phyloP scores from a whole-genome alignment of 768 basidiomycete genomes.

The Suillus brevipes region DNA sequence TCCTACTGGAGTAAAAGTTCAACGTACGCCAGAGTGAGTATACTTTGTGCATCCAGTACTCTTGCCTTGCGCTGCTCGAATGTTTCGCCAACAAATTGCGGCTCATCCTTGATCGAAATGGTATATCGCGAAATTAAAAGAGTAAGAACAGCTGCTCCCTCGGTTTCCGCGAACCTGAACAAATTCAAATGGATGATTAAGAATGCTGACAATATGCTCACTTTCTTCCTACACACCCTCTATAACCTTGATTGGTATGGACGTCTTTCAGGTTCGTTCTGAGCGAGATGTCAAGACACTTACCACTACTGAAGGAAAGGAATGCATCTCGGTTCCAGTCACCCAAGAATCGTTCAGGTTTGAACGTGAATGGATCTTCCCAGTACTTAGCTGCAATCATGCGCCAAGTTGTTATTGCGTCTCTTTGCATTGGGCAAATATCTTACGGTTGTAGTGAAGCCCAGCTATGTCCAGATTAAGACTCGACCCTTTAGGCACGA shows the following conservation, averaged over 20 bases:
- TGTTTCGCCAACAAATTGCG: conserved; percentile 46
- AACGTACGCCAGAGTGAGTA: conserved; percentile 48
- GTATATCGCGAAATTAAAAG: conserved; percentile 47
- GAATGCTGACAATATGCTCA: conserved; percentile 15
- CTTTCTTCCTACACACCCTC: conserved; percentile 48
- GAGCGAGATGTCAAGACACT: conserved; percentile 4
- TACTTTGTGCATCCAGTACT: conserved; percentile 36
- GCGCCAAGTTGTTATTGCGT: neutral
- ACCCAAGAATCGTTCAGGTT: conserved; percentile 48
- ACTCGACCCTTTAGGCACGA: conserved; percentile 43
- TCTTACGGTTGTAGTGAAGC: conserved; percentile 53
- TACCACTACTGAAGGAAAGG: conserved; percentile 50
- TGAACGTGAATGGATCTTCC: conserved; percentile 38
- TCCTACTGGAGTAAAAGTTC: neutral
- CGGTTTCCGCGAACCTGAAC: conserved; percentile 51
- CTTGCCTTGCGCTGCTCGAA: conserved; percentile 47
- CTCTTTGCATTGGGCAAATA: neutral
- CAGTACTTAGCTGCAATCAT: conserved; percentile 35
- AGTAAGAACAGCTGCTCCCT: conserved; percentile 50
- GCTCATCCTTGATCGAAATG: conserved; percentile 51
- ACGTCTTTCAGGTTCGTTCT: neutral
- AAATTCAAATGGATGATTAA: neutral
- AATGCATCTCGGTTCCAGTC: conserved; percentile 59
- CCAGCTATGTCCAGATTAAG: conserved; percentile 40
- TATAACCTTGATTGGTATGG: conserved; percentile 30